Percentiles rank a stretch among this genome's conserved stretches.
Evolutionary conservation across 352 stramenopile genomes (phyloP).

Genomic region (Pythium oligandrum): DNA sequence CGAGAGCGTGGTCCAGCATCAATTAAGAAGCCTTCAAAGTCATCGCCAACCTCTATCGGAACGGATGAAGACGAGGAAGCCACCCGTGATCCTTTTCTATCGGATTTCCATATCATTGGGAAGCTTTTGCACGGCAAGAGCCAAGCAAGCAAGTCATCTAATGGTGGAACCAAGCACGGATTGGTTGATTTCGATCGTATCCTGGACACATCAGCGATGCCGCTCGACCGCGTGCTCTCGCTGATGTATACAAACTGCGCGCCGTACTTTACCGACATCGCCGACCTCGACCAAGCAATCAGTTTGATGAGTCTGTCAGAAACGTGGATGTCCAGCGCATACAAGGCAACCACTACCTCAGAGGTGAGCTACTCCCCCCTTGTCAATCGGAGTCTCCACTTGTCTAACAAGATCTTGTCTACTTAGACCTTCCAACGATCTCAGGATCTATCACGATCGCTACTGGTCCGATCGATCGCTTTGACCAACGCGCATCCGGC

Average conservation of each 20-base stretch:
- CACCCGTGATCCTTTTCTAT: conserved; percentile 67
- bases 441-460: conserved; percentile 40
- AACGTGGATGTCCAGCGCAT: conserved; percentile 47
- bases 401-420: too few relatives aligned
- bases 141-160: conserved; percentile 12
- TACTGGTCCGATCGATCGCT: conserved; percentile 60
- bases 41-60: neutral
- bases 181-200: conserved; percentile 37
- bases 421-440: conserved; percentile 50
- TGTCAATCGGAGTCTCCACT: too few relatives aligned
- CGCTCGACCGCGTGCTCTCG: conserved; percentile 51
- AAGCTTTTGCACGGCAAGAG: conserved; percentile 61
- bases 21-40: too few relatives aligned
- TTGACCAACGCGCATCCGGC: conserved; percentile 68
- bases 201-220: conserved; percentile 47
- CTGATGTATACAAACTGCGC: conserved; percentile 74
- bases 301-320: conserved; percentile 71
- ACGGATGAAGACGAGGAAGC: conserved; percentile 1
- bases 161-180: conserved; percentile 4
- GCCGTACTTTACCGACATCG: conserved; percentile 68
- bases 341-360: conserved; percentile 35
- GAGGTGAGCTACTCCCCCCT: conserved; percentile 22
- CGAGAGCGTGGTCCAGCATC: neutral
- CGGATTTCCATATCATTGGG: conserved; percentile 75
- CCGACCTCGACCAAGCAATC: conserved; percentile 55